Base-by-base conservation (phyloP, 139 green algal genomes). In the Tetraselmis striata region DNA sequence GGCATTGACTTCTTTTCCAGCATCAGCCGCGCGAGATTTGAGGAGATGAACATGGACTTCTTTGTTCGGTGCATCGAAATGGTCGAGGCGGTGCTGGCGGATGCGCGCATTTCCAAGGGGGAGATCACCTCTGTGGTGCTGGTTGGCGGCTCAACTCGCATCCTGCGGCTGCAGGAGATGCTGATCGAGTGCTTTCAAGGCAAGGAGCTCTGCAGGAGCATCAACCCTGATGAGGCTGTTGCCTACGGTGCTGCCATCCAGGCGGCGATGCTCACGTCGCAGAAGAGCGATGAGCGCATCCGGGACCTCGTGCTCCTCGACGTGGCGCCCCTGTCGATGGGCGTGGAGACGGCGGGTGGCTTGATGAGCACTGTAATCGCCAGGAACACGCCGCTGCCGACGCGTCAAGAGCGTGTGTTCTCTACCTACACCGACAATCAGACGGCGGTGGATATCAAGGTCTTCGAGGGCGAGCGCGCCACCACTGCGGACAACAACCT, bases 401-500 rank as follows among this genome's bases (percentile, higher is more conserved):
- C 87, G 23, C 89, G 89, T 79, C 89, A 91, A 80, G 2, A 24
- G 27, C 81, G 81, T 75, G 82, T 87, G 27, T 92, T 91, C 75
- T 89, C 88, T 78, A 90, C 85, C 29, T 84, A 84, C 11, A 82
- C 86, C 31, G 85, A 90, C 82, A 87, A 87, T 84, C 87, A 90
- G 85, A 85, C 81, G 25, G 82, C 86, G 77, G 89, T 93, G 29
- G 88, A 84, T 27, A 92, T 93, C 83, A 93, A 93, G 88, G 89
- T 92, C 2, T 79, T 93, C n/a, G 86, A 93, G 83, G 89, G 81
- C 82, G 89, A 93, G 86, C 81, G 89, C 45, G 89, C 92, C 79
- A 93, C 91, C 86, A 88, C 89, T 26, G 89, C 85, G 30, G 89
- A 92, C 85, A 93, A 92, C 88, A 92, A 93, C 83, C 76, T 91